Evolutionary conservation across 2,329 filamentous ascomycete species (phyloP).

Genomic region (Gaeumannomyces tritici): DNA sequence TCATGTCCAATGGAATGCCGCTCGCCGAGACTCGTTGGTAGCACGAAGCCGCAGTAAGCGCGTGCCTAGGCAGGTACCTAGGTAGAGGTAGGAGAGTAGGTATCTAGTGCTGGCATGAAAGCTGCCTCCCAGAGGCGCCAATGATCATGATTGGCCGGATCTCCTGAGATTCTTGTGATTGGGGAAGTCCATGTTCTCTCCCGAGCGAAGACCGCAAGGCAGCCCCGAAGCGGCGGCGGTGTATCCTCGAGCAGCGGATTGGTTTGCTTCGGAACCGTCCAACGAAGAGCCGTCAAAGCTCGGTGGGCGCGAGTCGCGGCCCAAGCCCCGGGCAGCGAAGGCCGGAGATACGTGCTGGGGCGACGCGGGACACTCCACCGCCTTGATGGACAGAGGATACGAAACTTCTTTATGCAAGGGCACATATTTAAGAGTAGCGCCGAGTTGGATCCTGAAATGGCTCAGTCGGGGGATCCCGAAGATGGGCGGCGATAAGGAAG

Average conservation of each 20-base stretch:
- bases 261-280: neutral
- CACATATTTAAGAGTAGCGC: too few species aligned
- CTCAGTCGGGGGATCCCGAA: neutral
- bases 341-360: neutral
- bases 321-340: neutral
- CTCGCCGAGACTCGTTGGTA: too few species aligned
- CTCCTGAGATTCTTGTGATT: neutral
- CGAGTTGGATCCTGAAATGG: neutral
- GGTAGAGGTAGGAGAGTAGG: too few species aligned
- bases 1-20: constrained; percentile 11
- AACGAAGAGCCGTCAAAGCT: neutral
- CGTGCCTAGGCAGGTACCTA: too few species aligned
- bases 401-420: neutral
- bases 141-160: constrained; percentile 16
- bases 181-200: neutral
- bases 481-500: neutral
- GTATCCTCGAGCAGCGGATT: too few species aligned
- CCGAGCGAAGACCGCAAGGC: too few species aligned
- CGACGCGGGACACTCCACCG: too few species aligned
- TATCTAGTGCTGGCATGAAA: constrained; percentile 34
- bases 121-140: constrained; percentile 32
- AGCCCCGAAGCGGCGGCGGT: too few species aligned
- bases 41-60: too few species aligned
- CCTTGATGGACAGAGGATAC: neutral
- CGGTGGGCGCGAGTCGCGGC: neutral